Percentiles rank a stretch among this genome's conserved stretches.
Conservation (phyloP, 306 rosid genomes). For the Lathyrus tuberosus region DNA sequence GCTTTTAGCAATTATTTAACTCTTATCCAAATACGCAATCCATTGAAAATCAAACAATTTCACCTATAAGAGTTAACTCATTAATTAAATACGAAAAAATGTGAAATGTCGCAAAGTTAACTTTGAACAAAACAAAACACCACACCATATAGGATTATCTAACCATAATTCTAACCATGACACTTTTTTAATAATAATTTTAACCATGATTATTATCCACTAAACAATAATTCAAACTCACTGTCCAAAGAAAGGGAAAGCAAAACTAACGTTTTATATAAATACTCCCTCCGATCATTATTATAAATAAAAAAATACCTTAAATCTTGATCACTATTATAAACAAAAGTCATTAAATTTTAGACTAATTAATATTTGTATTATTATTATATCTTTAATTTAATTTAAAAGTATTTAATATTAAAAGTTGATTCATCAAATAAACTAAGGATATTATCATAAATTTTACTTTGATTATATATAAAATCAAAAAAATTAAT, state of each 20-base stretch:
- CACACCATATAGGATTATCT: slow-evolving; percentile 13
- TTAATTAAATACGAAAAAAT: not conserved
- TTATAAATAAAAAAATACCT: too few species aligned
- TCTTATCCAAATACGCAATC: slow-evolving; percentile 15
- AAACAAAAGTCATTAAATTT: too few species aligned
- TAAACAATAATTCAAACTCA: slow-evolving; percentile 20
- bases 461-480: too few species aligned
- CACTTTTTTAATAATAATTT: not conserved
- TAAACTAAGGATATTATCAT: too few species aligned
- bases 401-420: too few species aligned
- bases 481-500: too few species aligned
- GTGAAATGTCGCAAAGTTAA: slow-evolving; percentile 26
- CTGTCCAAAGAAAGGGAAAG: slow-evolving; percentile 19
- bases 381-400: too few species aligned
- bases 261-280: not conserved
- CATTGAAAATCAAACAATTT: slow-evolving; percentile 9
- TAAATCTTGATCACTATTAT: too few species aligned
- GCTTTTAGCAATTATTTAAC: not conserved
- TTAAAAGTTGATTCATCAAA: too few species aligned
- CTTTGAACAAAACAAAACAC: not conserved
- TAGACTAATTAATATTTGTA: too few species aligned
- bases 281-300: too few species aligned
- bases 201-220: slow-evolving; percentile 32
- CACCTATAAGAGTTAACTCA: slow-evolving; percentile 4
- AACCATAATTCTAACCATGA: not conserved